Evolutionary conservation across 2,329 filamentous ascomycete genomes (phyloP), one percentile per base, ranked within the genome.

Genomic region (Graphium sp.): DNA sequence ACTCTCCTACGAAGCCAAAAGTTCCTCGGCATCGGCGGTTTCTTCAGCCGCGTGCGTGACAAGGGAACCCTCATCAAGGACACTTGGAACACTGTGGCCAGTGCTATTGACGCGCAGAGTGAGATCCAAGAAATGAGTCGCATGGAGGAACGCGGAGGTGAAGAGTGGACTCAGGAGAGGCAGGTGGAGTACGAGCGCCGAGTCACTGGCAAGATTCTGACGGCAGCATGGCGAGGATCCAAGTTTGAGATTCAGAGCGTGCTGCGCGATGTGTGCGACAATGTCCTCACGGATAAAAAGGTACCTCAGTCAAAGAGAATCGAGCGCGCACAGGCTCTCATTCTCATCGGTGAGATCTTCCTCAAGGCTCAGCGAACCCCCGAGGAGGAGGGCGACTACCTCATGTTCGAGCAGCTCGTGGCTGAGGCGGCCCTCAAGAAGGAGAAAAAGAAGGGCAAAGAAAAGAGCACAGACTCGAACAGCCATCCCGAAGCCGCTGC

Each of bases 41-140:
- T 98, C 65, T 91, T 94, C 55, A 82, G 74, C 33, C 71, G 84
- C 31, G 67, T 98, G 42, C 91, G 89, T 58, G 89, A 98, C 53
- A 95, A 95, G 70, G 87, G 87, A 35, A 89, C 78, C 3, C 67
- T 95, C 36, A 84, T 92, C 43, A 95, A 95, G 63, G 89, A 98
- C 47, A 95, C 89, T 2, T 98, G 89, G 89, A 87, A 81, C 47
- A 98, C 89, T 18, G 94, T 98, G 47, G 84, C 75, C 37, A 91
- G 82, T 29, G 89, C 89, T 22, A 92, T 98, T 39, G 85, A 94
- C 47, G 89, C 89, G 16, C 89, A 98, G 58, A 78, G 93, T 60
- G 93, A 85, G 34, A 93, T 98, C 73, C 87, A 98, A 59, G 87
- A 94, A 53, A 95, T 98, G 89, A 85, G 84, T 31, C 84, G 87